Percentiles rank a stretch among this genome's conserved stretches.
These are phyloP conservation scores for Thalassiosira allenii DNA, from an alignment of 352 stramenopile genomes.

Conservation along the genomic window DNA sequence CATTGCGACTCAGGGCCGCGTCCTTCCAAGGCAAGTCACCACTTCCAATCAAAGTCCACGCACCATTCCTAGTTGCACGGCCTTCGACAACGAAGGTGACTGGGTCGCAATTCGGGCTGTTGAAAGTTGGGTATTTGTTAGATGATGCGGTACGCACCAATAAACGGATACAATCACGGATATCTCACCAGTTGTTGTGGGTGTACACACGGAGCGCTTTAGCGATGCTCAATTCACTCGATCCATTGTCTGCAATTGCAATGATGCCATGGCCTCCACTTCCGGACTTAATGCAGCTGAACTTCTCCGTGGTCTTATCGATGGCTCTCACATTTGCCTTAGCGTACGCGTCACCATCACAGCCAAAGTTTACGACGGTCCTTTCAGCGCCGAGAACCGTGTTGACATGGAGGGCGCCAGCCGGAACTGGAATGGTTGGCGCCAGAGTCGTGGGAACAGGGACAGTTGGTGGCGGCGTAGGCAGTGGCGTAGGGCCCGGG, in stretches of 20 bases:
- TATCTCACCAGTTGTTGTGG: constrained; percentile 13
- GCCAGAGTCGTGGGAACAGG: no score
- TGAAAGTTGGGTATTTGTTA: no score
- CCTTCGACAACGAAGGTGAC: constrained; percentile 2
- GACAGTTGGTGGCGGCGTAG: no score
- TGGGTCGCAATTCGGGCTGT: not conserved
- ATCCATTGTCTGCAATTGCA: no score
- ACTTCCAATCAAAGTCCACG: not conserved
- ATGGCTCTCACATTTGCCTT: not conserved
- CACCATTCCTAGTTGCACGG: not conserved
- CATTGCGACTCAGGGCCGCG: no score
- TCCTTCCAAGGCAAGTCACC: not conserved
- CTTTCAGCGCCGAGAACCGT: not conserved
- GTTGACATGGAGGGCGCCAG: no score
- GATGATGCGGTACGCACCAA: no score
- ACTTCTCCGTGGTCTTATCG: constrained; percentile 5
- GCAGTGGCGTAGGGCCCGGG: no score
- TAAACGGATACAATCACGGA: no score
- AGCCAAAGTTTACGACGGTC: not conserved
- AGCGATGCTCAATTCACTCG: not conserved
- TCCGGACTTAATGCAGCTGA: not conserved
- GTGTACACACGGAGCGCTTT: constrained; percentile 22
- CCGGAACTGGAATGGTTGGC: no score
- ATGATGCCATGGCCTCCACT: not conserved
- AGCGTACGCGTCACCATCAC: not conserved